Conservation (phyloP, 345 rosid species). For the Psidium guajava region DNA sequence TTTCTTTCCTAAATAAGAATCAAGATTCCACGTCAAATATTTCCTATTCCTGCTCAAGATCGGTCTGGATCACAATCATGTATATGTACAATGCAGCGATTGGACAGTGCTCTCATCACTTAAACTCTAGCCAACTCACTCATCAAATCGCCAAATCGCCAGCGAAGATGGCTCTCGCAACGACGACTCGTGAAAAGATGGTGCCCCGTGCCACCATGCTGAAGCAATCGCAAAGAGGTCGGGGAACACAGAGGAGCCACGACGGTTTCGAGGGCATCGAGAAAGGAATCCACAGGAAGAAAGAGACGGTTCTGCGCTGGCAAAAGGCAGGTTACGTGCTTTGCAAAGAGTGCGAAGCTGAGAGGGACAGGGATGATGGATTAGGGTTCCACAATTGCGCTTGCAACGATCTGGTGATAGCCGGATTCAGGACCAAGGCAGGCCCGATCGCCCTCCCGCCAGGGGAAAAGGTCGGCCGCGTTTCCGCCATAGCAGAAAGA, state of each 20-base stretch:
- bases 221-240: not conserved
- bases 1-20: not conserved
- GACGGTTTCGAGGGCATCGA: not conserved
- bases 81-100: not conserved
- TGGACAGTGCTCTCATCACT: not conserved
- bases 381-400: not conserved
- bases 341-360: not conserved
- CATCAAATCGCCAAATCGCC: not conserved
- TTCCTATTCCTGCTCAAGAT: not conserved
- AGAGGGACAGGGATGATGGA: not conserved
- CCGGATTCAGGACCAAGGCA: not conserved
- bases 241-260: not conserved
- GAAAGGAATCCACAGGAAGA: not conserved
- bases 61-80: not conserved
- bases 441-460: not conserved
- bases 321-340: not conserved
- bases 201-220: not conserved
- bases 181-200: not conserved
- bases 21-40: not conserved
- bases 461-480: rapidly evolving
- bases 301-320: not conserved
- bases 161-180: not conserved
- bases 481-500: not conserved
- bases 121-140: not conserved
- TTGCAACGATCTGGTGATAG: not conserved